Base-by-base conservation (phyloP, 768 basidiomycete genomes). In the Chlorophyllum brunneum region DNA sequence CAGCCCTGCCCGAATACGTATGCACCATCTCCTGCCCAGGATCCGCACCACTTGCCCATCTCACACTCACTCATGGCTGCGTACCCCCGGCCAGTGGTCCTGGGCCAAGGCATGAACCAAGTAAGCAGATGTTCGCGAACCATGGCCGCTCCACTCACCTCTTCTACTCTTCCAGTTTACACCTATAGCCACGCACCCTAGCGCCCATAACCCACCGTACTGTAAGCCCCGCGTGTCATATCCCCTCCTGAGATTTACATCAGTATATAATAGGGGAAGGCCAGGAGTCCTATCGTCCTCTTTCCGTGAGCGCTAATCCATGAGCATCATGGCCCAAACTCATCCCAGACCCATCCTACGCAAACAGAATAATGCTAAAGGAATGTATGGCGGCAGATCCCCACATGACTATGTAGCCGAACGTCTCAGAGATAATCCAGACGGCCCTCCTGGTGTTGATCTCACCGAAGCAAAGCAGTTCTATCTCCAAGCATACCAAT, bases 401-500 rank as follows among this genome's bases (percentile, higher is more conserved):
- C 59, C 85, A 62, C 75, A 80, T 72, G 66, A 83, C 54, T 66
- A 79, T 64, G 78, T 76, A 0, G 79, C 74, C 74, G 70, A 68
- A 48, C 67, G 74, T 29, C 74, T 78, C 23, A 66, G 77, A 26
- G 65, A 64, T 22, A 53, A 63, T 38, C 56, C 58, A 23, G 62
- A 62, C 29, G 69, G 65, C 5, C 59, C 42, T 27, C 24, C 71
- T 57, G 82, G 82, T 36, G 75, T 81, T 16, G 80, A 81, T 22
- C 64, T 74, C 18, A 66, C 81, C 53, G 85, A 88, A 61, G 86
- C 88, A 1, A 70, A 71, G 26, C 72, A 78, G 53, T 86, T 78
- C 79, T 85, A 90, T 65, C 72, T 75, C 45, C 78, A 79, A 18
- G 80, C 81, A 4, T 91, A 89, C 61, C 81, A 80, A 29, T 79